Base-by-base conservation (phyloP, 345 rosid species). In the Sonneratia alba region DNA sequence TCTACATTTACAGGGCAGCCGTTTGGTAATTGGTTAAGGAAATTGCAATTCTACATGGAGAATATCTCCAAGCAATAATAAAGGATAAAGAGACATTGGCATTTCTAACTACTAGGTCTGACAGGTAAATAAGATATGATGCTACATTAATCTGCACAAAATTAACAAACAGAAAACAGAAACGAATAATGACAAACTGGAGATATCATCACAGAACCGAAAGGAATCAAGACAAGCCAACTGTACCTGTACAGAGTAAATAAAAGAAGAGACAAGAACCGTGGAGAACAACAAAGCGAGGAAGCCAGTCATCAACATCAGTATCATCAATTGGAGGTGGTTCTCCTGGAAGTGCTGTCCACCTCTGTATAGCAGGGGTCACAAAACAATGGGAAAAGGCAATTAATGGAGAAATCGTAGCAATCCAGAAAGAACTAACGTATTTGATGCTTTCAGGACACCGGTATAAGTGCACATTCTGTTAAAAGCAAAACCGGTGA, bases 291-390 rank as follows among this genome's bases (percentile, higher is more conserved):
- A 87, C 84, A 32, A 95, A 95, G 38, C 99, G 88, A 45, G 97
- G 97, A 79, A 94, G 97, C 98, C 98, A 94, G 74, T 94, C 98
- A 67, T 94, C 97, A 57, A 94, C 96, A 27, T 95, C 99, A 6
- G 82, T 71, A 83, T 95, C 99, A 68, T 95, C 99, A 74, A 92
- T 34, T 7, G 96, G 97, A 27, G 93, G 89, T 73, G 92, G 96
- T 78, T 95, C 99, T 76, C 97, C 99, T 0, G 97, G 99, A 36
- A 95, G 84, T 71, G 99, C 96, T 72, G 87, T 82, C 97, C 99
- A 95, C 77, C 99, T 88, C 99, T 95, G 74, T 55, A 40, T 37
- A 49, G 18, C 8, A 14, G 10, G 47, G 11, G 73, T 4, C 45
- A 59, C 27, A 67, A 71, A n/a, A 59, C 38, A 34, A 73, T 19